Evolutionary conservation across 345 rosid species (phyloP).

Genomic region (Trapa bicornis): DNA sequence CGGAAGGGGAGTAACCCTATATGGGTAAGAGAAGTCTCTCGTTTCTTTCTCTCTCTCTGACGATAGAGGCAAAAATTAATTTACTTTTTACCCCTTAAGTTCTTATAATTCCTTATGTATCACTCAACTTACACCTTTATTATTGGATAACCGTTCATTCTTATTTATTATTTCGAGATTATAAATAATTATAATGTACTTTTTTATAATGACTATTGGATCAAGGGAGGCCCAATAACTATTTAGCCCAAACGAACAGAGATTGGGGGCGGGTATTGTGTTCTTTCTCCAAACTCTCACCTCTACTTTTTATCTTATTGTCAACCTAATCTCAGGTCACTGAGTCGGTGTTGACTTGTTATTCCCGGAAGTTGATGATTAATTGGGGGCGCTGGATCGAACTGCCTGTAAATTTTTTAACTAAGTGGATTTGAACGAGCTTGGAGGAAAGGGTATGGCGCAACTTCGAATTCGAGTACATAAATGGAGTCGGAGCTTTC

Average conservation of each 20-base stretch:
- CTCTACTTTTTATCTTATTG: slow-evolving; percentile 4
- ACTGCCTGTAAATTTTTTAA: background rate
- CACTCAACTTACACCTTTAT: background rate
- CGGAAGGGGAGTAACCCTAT: background rate
- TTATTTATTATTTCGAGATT: no score
- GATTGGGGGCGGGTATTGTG: no score
- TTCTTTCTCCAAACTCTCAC: no score
- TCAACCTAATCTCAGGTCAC: background rate
- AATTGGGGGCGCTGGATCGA: background rate
- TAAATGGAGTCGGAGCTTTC: slow-evolving; percentile 16
- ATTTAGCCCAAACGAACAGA: no score
- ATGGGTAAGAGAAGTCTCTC: background rate
- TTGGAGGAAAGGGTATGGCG: background rate
- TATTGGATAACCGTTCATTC: no score
- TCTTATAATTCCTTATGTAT: background rate
- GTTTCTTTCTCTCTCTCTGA: background rate
- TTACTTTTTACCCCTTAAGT: background rate
- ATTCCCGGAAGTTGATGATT: background rate
- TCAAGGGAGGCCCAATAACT: no score
- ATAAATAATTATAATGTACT: no score
- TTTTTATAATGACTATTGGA: no score
- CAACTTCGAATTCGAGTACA: background rate
- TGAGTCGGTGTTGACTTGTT: background rate
- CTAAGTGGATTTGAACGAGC: background rate
- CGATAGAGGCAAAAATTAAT: background rate